A percentile compares a stretch with the other conserved stretches of the same genome.
phyloP scores from a whole-genome alignment of 2,329 filamentous ascomycete species.

The Zarea fungicola region DNA sequence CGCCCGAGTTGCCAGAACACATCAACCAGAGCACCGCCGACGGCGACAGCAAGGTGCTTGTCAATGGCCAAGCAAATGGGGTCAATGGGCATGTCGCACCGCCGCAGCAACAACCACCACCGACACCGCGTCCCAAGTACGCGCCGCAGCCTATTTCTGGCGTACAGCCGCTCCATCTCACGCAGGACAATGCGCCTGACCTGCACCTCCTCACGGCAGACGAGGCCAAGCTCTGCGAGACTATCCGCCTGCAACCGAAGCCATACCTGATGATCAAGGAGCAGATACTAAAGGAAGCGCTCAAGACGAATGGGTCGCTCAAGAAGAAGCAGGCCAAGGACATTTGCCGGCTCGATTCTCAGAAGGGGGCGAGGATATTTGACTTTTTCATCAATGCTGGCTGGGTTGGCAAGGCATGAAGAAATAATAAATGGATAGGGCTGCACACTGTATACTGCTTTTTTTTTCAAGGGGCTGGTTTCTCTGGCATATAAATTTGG shows the following conservation, averaged over 20 bases:
- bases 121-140: constrained; percentile 48
- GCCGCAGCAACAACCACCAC: too few relatives aligned
- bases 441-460: background rate
- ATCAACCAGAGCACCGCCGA: constrained; percentile 29
- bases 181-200: constrained; percentile 72
- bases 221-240: constrained; percentile 80
- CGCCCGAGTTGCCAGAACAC: constrained; percentile 66
- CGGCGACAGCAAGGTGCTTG: constrained; percentile 47
- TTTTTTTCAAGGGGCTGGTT: background rate
- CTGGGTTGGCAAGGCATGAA: constrained; percentile 79
- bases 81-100: constrained; percentile 28
- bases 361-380: constrained; percentile 81
- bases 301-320: constrained; percentile 79
- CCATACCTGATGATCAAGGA: constrained; percentile 95
- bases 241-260: constrained; percentile 82
- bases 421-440: background rate
- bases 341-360: constrained; percentile 75
- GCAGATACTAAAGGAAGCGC: constrained; percentile 80
- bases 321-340: constrained; percentile 94
- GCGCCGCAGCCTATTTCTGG: constrained; percentile 53
- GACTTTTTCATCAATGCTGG: constrained; percentile 93
- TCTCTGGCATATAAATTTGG: background rate
- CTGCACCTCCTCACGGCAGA: constrained; percentile 79
- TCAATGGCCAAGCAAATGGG: constrained; percentile 47
- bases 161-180: constrained; percentile 60